Evolutionary conservation across 495 filamentous ascomycete species (phyloP), one percentile per base, ranked within the genome.

Genomic region (Penicillium steckii): DNA sequence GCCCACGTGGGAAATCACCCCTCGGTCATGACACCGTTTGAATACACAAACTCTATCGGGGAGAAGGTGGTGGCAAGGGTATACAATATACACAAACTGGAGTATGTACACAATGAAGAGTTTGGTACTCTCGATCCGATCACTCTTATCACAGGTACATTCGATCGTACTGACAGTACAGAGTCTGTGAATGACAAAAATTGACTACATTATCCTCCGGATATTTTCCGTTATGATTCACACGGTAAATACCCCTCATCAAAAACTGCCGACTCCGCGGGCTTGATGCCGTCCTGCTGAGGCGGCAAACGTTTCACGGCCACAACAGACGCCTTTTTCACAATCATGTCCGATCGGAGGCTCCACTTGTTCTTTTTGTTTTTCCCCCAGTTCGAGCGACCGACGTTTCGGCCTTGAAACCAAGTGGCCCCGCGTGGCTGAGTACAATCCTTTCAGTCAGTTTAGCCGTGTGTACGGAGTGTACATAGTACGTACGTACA

Each of bases 1-100:
- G 46, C 37, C 61, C 57, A 64, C 54, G 57, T 58, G 61, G 61
- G 29, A 56, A 59, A 49, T 24, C 46, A 17, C 45, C 35, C 42
- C 49, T 48, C 49, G 49, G 42, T 26, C 47, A 13, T 45, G 33
- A 48, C 37, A 48, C 33, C 15, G 33, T 37, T 37, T 37, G 33
- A n/a, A 37, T 37, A 37, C 33, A 30, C 8, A 35, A 59, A 60
- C 57, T 41, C 44, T 55, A 55, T 55, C 38, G 38, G 38, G 38
- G 38, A 23, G 38, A 41, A 38, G 51, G 29, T 41, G 30, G 51
- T 53, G 51, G 51, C 51, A 24, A 48, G 47, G n/a, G 8, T 7
- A 8, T 17, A 17, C 9, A 3, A 32, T 30, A 15, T 37, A 22
- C 21, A 27, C n/a, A n/a, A n/a, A n/a, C n/a, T n/a, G n/a, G n/a